These are phyloP conservation scores for Cardamine chenopodiifolia DNA, from an alignment of 345 rosid genomes.

Conservation along the genomic window DNA sequence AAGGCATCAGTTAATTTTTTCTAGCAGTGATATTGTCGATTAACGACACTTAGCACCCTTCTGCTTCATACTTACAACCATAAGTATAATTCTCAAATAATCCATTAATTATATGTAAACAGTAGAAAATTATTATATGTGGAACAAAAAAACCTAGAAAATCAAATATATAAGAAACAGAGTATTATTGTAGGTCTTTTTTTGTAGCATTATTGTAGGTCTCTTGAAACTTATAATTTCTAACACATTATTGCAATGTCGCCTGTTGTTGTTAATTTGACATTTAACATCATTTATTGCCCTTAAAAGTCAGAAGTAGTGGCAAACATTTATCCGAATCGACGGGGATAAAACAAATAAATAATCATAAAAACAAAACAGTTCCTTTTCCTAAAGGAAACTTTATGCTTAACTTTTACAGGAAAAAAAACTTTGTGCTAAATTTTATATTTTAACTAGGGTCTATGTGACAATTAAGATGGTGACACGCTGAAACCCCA, in stretches of 20 bases:
- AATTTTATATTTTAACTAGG: not conserved
- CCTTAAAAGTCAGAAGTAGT: constrained; percentile 25
- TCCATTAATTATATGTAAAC: too few species aligned
- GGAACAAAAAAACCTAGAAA: too few species aligned
- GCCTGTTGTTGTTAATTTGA: not conserved
- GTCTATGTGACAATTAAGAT: not conserved
- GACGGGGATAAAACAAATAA: constrained; percentile 14
- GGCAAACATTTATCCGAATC: constrained; percentile 39
- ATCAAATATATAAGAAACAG: too few species aligned
- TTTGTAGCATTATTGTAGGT: not conserved
- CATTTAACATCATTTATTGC: constrained; percentile 5
- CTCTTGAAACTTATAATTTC: not conserved
- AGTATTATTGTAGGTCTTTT: too few species aligned
- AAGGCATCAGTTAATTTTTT: too few species aligned
- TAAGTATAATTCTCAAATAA: too few species aligned
- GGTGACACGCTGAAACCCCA: not conserved
- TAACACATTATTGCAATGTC: constrained; percentile 12
- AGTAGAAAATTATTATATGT: too few species aligned
- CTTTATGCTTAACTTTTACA: constrained; percentile 12
- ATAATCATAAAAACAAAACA: not conserved
- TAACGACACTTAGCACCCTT: too few species aligned
- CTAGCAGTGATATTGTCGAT: too few species aligned
- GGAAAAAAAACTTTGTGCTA: constrained; percentile 3
- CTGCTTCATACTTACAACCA: too few species aligned
- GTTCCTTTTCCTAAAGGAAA: constrained; percentile 11